Percentiles rank a stretch among this genome's conserved stretches.
Evolutionary conservation across 106 monocot species (phyloP).

Genomic region (Dendrobium catenatum): DNA sequence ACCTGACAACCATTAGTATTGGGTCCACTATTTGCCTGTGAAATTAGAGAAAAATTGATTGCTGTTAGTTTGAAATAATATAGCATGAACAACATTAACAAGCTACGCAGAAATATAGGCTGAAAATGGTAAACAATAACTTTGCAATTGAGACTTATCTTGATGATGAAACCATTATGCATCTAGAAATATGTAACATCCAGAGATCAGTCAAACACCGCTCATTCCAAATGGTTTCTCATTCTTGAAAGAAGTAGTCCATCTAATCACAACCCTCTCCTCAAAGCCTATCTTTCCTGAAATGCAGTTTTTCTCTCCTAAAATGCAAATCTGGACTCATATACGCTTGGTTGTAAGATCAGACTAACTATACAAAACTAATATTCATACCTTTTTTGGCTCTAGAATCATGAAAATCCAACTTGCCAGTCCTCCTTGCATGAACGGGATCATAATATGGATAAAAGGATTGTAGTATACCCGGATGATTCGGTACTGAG

Average conservation of each 20-base stretch:
- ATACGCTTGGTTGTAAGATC: not conserved
- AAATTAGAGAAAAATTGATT: slow-evolving; percentile 2
- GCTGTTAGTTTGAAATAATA: not conserved
- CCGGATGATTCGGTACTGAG: not conserved
- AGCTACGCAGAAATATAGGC: not conserved
- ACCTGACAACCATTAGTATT: slow-evolving; percentile 94
- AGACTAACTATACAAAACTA: not conserved
- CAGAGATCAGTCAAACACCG: not conserved
- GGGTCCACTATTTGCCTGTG: slow-evolving; percentile 93
- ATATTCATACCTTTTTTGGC: not conserved
- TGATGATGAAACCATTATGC: not conserved
- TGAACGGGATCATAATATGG: not conserved
- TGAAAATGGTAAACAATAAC: not conserved
- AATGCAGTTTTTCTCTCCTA: not conserved
- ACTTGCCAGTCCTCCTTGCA: not conserved
- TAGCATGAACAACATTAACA: not conserved
- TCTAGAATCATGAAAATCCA: not conserved
- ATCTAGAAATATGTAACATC: not conserved
- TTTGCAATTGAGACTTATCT: not conserved
- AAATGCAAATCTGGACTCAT: not conserved
- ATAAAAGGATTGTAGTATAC: not conserved
- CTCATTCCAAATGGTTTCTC: too few relatives aligned
- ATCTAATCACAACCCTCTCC: not conserved
- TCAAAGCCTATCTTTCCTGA: not conserved
- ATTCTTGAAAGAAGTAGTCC: not conserved